These are phyloP conservation scores for Podila epicladia DNA, from an alignment of 192 early-diverging fungal genomes.

Conservation along the genomic window DNA sequence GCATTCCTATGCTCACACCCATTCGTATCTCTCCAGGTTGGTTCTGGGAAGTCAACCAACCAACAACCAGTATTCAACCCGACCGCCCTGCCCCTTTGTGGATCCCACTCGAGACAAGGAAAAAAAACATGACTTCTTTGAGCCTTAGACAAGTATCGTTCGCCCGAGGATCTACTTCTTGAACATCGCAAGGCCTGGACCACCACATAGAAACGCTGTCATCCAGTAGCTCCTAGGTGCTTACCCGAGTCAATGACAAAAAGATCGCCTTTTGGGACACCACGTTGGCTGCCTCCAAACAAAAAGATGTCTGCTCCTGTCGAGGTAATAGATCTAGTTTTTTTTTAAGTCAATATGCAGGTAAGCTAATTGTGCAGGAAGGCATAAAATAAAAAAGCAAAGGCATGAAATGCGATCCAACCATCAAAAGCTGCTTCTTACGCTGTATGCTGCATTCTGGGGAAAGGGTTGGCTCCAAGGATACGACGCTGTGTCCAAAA, in stretches of 20 bases:
- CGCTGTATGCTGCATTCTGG: slow-evolving; percentile 35
- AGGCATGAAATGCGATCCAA: not conserved
- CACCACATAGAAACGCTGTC: no score
- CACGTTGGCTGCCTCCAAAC: slow-evolving; percentile 32
- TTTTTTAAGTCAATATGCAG: no score
- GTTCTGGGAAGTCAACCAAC: no score
- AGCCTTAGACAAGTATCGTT: no score
- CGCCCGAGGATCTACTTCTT: no score
- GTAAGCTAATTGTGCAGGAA: not conserved
- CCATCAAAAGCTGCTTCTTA: not conserved
- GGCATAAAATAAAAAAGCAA: not conserved
- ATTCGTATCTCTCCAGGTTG: no score
- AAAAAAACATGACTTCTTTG: no score
- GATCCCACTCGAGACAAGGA: no score
- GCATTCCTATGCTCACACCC: not conserved
- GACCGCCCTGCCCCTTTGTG: no score
- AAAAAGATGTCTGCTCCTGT: slow-evolving; percentile 46
- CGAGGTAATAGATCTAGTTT: slow-evolving; percentile 23
- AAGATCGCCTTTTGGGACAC: slow-evolving; percentile 33
- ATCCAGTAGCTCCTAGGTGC: not conserved
- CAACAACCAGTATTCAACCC: no score
- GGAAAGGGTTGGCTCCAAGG: slow-evolving; percentile 48
- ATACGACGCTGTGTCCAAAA: slow-evolving; percentile 46
- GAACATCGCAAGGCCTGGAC: no score
- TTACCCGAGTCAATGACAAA: slow-evolving; percentile 48